A percentile compares a stretch with the other conserved stretches of the same genome.
Conservation (phyloP, 129 eudicot genomes). For the Kitagawia praeruptora region DNA sequence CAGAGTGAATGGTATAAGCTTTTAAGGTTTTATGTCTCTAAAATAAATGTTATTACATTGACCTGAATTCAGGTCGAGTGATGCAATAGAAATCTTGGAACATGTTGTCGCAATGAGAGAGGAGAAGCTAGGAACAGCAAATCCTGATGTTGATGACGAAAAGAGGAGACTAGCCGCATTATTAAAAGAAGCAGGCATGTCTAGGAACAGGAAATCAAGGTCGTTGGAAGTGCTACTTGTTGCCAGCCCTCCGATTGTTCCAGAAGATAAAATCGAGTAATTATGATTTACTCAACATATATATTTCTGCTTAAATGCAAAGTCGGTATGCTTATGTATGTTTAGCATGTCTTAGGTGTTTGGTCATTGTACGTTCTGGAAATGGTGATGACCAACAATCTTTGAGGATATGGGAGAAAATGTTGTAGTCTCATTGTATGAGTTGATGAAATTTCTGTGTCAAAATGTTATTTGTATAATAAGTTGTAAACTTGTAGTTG, state of each 20-base stretch:
- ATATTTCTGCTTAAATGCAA: not conserved
- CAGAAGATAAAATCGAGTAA: conserved; percentile 10
- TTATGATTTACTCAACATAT: not conserved
- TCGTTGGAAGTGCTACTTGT: conserved; percentile 67
- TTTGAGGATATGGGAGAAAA: not conserved
- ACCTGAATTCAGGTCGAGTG: conserved; percentile 37
- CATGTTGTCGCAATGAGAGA: conserved; percentile 73
- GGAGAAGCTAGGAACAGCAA: conserved; percentile 94
- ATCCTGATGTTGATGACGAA: conserved; percentile 83
- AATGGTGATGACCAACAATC: not conserved
- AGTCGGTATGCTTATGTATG: not conserved
- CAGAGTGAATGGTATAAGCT: not conserved
- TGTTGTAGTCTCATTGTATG: not conserved
- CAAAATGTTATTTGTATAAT: conserved; percentile 10
- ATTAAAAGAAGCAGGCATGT: conserved; percentile 65
- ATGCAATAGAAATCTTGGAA: conserved; percentile 83
- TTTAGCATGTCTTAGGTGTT: conserved; percentile 6
- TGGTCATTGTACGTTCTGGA: conserved; percentile 11
- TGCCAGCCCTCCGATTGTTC: conserved; percentile 18
- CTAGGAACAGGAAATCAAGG: conserved; percentile 52
- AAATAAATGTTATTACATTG: not conserved
- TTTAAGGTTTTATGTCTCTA: not conserved
- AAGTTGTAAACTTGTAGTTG: conserved; percentile 1
- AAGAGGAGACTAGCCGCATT: conserved; percentile 51
- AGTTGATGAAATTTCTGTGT: conserved; percentile 22